Percentiles rank a stretch among this genome's conserved stretches.
These are phyloP conservation scores for Cytospora piceae DNA, from an alignment of 2,329 filamentous ascomycete genomes.

Conservation along the genomic window DNA sequence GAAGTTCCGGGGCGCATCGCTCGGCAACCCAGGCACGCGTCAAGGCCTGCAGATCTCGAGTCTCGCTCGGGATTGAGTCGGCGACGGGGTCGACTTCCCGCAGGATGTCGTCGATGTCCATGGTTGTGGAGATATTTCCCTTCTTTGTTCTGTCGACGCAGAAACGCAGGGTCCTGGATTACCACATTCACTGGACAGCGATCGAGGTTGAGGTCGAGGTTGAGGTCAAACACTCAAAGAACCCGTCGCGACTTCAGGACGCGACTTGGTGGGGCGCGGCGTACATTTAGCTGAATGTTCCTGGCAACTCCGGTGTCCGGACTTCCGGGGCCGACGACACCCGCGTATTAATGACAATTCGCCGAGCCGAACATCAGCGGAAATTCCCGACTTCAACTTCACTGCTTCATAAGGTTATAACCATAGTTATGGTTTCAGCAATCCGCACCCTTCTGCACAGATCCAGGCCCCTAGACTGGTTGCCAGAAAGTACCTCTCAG, in stretches of 20 bases:
- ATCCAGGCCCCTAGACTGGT: too few species aligned
- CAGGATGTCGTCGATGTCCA: constrained; percentile 83
- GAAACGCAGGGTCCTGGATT: not conserved
- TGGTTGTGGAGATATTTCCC: constrained; percentile 38
- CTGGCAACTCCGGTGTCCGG: not conserved
- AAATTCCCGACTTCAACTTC: not conserved
- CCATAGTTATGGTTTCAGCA: not conserved
- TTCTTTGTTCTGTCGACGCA: not conserved
- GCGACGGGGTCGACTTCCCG: constrained; percentile 69
- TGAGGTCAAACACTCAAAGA: not conserved
- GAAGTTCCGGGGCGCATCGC: constrained; percentile 84
- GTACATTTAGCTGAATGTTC: too few species aligned
- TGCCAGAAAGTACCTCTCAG: not conserved
- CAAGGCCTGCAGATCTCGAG: constrained; percentile 81
- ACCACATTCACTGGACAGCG: not conserved
- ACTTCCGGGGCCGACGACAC: not conserved
- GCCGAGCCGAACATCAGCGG: not conserved
- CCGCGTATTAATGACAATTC: not conserved
- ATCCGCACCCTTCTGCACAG: too few species aligned
- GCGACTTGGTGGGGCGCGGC: not conserved
- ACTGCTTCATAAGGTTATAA: not conserved
- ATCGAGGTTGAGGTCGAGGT: not conserved
- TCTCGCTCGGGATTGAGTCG: constrained; percentile 59
- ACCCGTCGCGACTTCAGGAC: constrained; percentile 2
- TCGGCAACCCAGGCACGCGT: constrained; percentile 95